Base-by-base conservation (phyloP, 345 rosid species). In the Limnanthes douglasii region DNA sequence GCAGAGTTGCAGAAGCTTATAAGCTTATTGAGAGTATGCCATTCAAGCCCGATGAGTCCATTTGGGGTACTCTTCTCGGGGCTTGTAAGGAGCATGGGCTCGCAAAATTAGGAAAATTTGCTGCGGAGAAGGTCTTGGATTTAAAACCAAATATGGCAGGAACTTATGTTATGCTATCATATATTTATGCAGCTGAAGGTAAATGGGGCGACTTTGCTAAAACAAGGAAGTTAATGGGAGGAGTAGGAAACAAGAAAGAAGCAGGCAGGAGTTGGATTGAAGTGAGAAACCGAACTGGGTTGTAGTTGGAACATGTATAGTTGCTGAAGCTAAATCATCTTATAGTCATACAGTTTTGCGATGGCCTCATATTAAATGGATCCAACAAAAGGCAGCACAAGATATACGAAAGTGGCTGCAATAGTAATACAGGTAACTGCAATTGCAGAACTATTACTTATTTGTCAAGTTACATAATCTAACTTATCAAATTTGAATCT, bases 181-280 rank as follows among this genome's bases (percentile, higher is more conserved):
- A 77, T 12, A 66, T 84, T 27, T 75, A 68, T 34, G 95, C 94
- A 11, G 73, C 76, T 10, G 94, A 90, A 54, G 75, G 94, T 8
- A 65, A 62, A 16, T 84, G 86, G 94, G 68, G 43, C 7, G 84
- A 84, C 44, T 68, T 45, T 23, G 92, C 86, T 1, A 64, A 61
- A 33, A 56, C 63, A 45, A 68, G 94, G 69, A 74, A 65, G 68
- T 34, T 59, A 54, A 65, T 84, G 64, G 65, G 66, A 48, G 54
- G 53, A 41, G 64, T 59, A 41, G 75, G 68, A 38, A 64, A 48
- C 47, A 76, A 64, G 48, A 88, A 88, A 58, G 95, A 79, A 60
- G 62, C 67, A 2, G 96, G 94, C 34, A 70, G 67, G 60, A 90
- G 94, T 51, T 79, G 98, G 95, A 77, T 77, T 14, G 72, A 68